Conservation (phyloP, 306 rosid genomes). For the Rosa multiflora region DNA sequence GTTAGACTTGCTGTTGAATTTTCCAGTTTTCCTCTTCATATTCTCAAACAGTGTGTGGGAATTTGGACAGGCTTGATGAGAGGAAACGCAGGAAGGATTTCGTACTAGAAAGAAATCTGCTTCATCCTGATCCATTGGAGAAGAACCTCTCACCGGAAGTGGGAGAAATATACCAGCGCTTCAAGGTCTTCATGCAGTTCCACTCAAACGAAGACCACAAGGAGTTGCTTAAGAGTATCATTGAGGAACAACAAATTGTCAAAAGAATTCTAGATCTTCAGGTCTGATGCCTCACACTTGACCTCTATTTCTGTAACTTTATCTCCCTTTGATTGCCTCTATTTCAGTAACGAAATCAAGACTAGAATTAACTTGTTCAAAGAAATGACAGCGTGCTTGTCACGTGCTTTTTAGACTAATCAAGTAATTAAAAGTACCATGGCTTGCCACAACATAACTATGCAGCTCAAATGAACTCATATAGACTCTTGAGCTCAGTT, state of each 20-base stretch:
- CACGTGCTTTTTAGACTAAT: background rate
- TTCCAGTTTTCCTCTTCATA: background rate
- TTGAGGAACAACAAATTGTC: slow-evolving; percentile 68
- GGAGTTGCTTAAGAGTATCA: slow-evolving; percentile 54
- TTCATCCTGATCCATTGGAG: slow-evolving; percentile 67
- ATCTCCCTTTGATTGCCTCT: background rate
- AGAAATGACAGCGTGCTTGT: background rate
- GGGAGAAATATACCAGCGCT: slow-evolving; percentile 55
- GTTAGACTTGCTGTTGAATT: background rate
- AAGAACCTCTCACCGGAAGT: slow-evolving; percentile 67
- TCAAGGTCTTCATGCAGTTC: slow-evolving; percentile 75
- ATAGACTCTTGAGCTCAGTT: background rate
- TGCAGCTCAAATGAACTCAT: background rate
- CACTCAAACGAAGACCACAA: slow-evolving; percentile 75
- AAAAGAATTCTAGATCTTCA: slow-evolving; percentile 79
- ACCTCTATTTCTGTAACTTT: background rate
- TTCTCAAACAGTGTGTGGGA: slow-evolving; percentile 3
- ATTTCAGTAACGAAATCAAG: background rate
- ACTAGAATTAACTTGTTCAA: background rate
- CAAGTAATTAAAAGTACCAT: background rate
- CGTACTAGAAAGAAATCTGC: slow-evolving; percentile 75
- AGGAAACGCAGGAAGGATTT: slow-evolving; percentile 77
- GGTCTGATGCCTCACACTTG: slow-evolving; percentile 38
- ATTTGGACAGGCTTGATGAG: slow-evolving; percentile 82
- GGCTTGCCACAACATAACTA: background rate